Percentiles rank a stretch among this genome's conserved stretches.
These are phyloP conservation scores for Phytophthora lateralis DNA, from an alignment of 352 stramenopile species.

Conservation along the genomic window DNA sequence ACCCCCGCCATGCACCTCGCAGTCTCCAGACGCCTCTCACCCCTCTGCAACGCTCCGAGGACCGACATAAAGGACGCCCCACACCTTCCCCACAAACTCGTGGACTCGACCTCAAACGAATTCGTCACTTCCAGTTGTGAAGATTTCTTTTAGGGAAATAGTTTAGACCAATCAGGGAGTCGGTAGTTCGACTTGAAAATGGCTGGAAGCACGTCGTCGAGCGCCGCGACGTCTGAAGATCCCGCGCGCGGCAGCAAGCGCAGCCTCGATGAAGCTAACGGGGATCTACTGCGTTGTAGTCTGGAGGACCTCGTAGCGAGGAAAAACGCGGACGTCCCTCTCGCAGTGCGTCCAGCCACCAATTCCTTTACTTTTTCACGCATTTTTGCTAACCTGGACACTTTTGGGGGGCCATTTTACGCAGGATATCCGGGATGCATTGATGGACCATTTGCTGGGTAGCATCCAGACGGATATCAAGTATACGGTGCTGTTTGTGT, in stretches of 20 bases:
- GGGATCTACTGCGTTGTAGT: slow-evolving; percentile 35
- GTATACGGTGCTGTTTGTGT: slow-evolving; percentile 70
- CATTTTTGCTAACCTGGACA: slow-evolving; percentile 1
- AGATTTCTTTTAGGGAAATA: not conserved
- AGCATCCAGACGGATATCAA: slow-evolving; percentile 64
- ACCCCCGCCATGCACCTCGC: slow-evolving; percentile 2
- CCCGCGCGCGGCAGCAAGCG: slow-evolving; percentile 37
- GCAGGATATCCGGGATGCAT: slow-evolving; percentile 67
- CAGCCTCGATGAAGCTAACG: slow-evolving; percentile 20
- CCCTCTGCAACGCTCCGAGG: slow-evolving; percentile 1
- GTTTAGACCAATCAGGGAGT: slow-evolving; percentile 33
- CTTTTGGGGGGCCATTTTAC: not conserved
- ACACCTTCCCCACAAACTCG: slow-evolving; percentile 9
- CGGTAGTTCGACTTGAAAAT: slow-evolving; percentile 34
- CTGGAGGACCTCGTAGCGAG: slow-evolving; percentile 46
- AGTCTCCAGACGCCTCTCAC: slow-evolving; percentile 13
- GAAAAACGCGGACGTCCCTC: slow-evolving; percentile 46
- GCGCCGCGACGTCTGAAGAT: slow-evolving; percentile 42
- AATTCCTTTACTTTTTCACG: not conserved
- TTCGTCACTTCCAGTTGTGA: slow-evolving; percentile 78
- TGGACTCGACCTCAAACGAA: slow-evolving; percentile 31
- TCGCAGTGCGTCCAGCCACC: slow-evolving; percentile 42
- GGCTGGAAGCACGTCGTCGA: slow-evolving; percentile 54
- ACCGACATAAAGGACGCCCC: slow-evolving; percentile 13
- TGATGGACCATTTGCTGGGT: slow-evolving; percentile 71